phyloP scores from a whole-genome alignment of 2,329 filamentous ascomycete genomes.

The Teratosphaeria nubilosa region DNA sequence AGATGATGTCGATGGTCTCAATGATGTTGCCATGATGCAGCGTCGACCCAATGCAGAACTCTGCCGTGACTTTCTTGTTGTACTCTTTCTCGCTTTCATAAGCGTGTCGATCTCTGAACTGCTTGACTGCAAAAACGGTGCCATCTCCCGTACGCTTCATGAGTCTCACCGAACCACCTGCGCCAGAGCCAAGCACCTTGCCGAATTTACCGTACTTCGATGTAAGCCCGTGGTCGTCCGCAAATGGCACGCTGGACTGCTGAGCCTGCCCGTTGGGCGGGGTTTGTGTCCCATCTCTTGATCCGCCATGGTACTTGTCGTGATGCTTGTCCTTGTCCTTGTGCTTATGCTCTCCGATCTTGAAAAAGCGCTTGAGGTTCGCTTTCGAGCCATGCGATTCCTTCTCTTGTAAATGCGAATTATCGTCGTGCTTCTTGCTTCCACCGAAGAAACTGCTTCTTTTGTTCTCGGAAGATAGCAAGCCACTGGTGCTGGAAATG shows the following conservation, averaged over 20 bases:
- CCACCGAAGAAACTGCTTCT: conserved; percentile 45
- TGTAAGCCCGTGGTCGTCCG: conserved; percentile 80
- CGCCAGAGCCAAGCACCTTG: conserved; percentile 84
- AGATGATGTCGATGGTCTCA: conserved; percentile 91
- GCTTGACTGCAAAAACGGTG: conserved; percentile 93
- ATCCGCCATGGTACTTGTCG: conserved; percentile 35
- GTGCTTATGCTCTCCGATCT: conserved; percentile 54
- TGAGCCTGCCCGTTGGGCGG: conserved; percentile 17
- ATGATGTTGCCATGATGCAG: conserved; percentile 97
- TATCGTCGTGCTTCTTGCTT: conserved; percentile 44
- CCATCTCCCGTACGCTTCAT: conserved; percentile 91
- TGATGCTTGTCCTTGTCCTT: conserved; percentile 52
- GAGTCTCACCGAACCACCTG: conserved; percentile 84
- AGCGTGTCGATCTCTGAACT: conserved; percentile 82
- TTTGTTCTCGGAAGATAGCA: conserved; percentile 34
- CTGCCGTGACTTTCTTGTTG: conserved; percentile 93
- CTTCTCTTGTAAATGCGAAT: conserved; percentile 29
- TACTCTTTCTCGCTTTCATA: conserved; percentile 95
- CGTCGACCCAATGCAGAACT: conserved; percentile 96
- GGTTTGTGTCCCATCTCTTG: conserved; percentile 17
- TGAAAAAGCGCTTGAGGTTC: conserved; percentile 95
- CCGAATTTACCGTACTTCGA: conserved; percentile 95
- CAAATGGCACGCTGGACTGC: conserved; percentile 61
- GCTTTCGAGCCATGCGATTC: conserved; percentile 56
- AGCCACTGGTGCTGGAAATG: conserved; percentile 2